Conservation (phyloP, 2,329 filamentous ascomycete species). For the Tricladium varicosporioides region DNA sequence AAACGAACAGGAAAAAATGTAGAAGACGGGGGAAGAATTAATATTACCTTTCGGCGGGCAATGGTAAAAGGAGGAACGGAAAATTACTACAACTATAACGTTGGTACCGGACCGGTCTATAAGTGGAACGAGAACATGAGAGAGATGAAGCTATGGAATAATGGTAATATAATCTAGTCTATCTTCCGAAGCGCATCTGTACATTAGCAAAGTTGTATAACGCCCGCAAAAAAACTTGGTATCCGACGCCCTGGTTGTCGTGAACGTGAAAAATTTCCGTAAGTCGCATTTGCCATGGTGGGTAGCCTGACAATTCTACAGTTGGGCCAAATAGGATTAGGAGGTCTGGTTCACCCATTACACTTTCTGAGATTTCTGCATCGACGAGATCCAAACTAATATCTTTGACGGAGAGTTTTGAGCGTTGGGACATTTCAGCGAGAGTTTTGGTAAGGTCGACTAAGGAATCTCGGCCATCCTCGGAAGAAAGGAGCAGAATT, state of each 20-base stretch:
- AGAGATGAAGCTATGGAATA: slow-evolving; percentile 39
- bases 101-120: slow-evolving; percentile 66
- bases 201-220: slow-evolving; percentile 82
- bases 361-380: slow-evolving; percentile 74
- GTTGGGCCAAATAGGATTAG: slow-evolving; percentile 83
- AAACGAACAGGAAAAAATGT: slow-evolving; percentile 66
- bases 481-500: slow-evolving; percentile 79
- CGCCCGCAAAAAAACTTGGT: slow-evolving; percentile 87
- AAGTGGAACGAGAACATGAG: slow-evolving; percentile 59
- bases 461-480: slow-evolving; percentile 89
- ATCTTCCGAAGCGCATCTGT: slow-evolving; percentile 70
- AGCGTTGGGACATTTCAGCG: slow-evolving; percentile 89
- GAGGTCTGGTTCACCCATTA: slow-evolving; percentile 88
- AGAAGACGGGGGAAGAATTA: slow-evolving; percentile 64
- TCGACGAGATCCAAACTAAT: slow-evolving; percentile 86
- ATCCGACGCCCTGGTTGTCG: slow-evolving; percentile 81
- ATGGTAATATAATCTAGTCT: slow-evolving; percentile 13
- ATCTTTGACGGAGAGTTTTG: slow-evolving; percentile 77
- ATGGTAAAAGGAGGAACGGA: slow-evolving; percentile 71
- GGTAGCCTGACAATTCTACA: slow-evolving; percentile 85
- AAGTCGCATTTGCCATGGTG: slow-evolving; percentile 91
- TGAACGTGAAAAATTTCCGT: slow-evolving; percentile 86
- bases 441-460: slow-evolving; percentile 95
- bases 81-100: slow-evolving; percentile 84
- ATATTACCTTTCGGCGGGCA: slow-evolving; percentile 75